Conservation (phyloP, 2,329 filamentous ascomycete species). For the Fusarium compactum region DNA sequence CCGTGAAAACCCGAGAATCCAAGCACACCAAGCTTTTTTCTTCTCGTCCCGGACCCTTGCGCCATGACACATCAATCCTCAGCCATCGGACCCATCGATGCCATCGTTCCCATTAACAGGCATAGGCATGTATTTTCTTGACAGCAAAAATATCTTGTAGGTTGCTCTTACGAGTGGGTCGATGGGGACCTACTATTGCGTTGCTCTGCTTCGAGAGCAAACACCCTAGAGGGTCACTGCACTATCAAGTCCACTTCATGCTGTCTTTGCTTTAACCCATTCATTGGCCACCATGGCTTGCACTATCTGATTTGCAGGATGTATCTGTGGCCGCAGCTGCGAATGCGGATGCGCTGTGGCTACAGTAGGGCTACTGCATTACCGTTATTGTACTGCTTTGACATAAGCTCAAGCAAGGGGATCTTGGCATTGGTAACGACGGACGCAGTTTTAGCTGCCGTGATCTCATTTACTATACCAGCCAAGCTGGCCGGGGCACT, state of each 20-base stretch:
- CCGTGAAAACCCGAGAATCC: conserved; percentile 27
- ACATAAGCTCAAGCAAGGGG: conserved; percentile 7
- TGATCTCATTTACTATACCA: conserved; percentile 1
- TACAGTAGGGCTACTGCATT: conserved; percentile 23
- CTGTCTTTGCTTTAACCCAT: conserved; percentile 31
- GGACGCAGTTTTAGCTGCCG: conserved; percentile 6
- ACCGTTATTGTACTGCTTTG: conserved; percentile 5
- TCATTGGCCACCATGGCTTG: conserved; percentile 36
- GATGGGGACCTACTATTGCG: background rate
- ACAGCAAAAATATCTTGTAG: conserved; percentile 1
- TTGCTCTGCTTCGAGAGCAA: conserved; percentile 31
- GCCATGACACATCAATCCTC: conserved; percentile 28
- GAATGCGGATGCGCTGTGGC: conserved; percentile 21
- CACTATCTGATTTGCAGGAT: conserved; percentile 29
- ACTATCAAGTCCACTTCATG: conserved; percentile 24
- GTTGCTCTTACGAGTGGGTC: conserved; percentile 10
- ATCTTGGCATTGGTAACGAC: conserved; percentile 9
- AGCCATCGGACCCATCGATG: conserved; percentile 32
- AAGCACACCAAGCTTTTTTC: conserved; percentile 6
- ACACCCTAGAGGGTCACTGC: conserved; percentile 29
- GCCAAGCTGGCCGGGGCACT: conserved; percentile 18
- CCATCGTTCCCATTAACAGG: conserved; percentile 4
- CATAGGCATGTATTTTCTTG: conserved; percentile 14
- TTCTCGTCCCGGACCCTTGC: conserved; percentile 21
- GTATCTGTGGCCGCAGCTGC: conserved; percentile 6